These are phyloP conservation scores for Coemansia sp. DNA, from an alignment of 192 early-diverging fungal genomes.

Conservation along the genomic window DNA sequence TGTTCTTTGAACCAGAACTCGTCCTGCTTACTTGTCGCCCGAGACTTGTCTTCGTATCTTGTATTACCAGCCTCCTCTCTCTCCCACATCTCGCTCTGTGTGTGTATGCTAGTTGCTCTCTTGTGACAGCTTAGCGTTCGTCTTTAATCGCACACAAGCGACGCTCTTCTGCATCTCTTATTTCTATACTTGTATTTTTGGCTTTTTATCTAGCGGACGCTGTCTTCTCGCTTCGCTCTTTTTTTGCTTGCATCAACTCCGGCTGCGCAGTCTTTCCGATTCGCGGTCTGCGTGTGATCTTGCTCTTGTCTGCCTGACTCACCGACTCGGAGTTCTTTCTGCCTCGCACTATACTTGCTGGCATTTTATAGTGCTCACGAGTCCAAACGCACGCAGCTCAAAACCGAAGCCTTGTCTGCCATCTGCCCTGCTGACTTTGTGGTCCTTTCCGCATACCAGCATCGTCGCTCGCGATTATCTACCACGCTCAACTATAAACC, in stretches of 20 bases:
- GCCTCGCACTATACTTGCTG: slow-evolving; percentile 34
- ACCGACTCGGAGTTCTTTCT: background rate
- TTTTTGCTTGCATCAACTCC: background rate
- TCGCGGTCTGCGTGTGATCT: slow-evolving; percentile 15
- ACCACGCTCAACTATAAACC: background rate
- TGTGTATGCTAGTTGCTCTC: slow-evolving; percentile 13
- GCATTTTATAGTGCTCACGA: background rate
- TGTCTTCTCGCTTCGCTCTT: background rate
- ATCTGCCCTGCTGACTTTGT: background rate
- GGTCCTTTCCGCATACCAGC: background rate
- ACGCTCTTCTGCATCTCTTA: slow-evolving; percentile 16
- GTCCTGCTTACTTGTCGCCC: background rate
- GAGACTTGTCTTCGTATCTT: slow-evolving; percentile 1
- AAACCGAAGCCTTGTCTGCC: background rate
- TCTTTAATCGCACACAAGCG: background rate
- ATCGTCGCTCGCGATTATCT: background rate
- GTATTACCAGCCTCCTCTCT: slow-evolving; percentile 17
- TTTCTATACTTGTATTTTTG: slow-evolving; percentile 17
- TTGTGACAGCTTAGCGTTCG: background rate
- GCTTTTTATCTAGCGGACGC: background rate
- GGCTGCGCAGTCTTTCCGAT: slow-evolving; percentile 3
- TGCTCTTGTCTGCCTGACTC: background rate
- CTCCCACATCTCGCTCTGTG: background rate
- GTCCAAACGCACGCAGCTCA: slow-evolving; percentile 1
- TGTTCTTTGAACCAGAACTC: too few relatives aligned